Evolutionary conservation across 1,139 yeast species (phyloP), one percentile per base, ranked within the genome.

Genomic region (Suhomyces chickasaworum): DNA sequence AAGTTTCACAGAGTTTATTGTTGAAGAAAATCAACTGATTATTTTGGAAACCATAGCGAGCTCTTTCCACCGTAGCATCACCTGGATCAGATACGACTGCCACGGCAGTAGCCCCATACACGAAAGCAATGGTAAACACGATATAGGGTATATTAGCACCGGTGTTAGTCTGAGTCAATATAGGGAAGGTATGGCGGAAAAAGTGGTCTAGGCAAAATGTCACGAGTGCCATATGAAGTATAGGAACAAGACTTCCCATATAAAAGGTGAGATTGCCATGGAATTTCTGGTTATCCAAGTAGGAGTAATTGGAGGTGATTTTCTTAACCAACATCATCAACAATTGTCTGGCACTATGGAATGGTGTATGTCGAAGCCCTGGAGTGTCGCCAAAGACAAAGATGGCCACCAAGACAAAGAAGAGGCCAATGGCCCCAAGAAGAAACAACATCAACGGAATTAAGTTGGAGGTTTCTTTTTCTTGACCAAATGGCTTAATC

Each of bases 41-140:
- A 52, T 66, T 75, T 2, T 63, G 63, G 55, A 77, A 69, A 5
- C 29, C 42, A 39, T 9, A 33, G 17, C 34, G 42, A 12, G 30
- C 34, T 12, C 10, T 48, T 27, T 3, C 55, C 54, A n/a, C 45
- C 20, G 33, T 37, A 1, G 32, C 49, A 55, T 56, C 31, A 54
- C 90, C 91, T 0, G 96, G 91, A 53, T 81, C 78, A 0, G 77
- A 65, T 44, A 77, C 73, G 1, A 76, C 72, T 1, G 84, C 78
- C 41, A 76, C 49, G 4, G 53, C 52, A 1, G 75, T 70, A 5
- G 70, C 44, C 1, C 53, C 40, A 15, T 74, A 61, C 34, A 84
- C 71, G 6, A 73, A 51, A 0, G 62, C 41, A 23, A 79, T 69
- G 16, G 76, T 64, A 20, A 61, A 16, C 1, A 50, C 39, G 2